phyloP scores from a whole-genome alignment of 495 filamentous ascomycete species.

The Cairneyella variabilis region DNA sequence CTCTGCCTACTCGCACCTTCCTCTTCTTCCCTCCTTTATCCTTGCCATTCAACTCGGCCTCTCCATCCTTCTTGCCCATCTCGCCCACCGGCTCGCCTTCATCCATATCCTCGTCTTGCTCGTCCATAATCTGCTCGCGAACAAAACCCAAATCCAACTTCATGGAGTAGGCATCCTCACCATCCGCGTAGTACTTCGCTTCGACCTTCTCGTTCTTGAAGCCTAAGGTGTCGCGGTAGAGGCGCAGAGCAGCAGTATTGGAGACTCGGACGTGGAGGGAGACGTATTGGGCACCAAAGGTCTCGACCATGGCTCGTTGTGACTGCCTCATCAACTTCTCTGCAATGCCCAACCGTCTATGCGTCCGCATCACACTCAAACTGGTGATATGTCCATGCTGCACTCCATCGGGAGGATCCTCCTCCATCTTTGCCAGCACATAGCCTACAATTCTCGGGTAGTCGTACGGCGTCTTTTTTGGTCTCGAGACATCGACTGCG shows the following conservation, averaged over 20 bases:
- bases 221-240: conserved; percentile 90
- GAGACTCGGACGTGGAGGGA: conserved; percentile 91
- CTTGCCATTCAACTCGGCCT: conserved; percentile 5
- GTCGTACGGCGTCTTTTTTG: conserved; percentile 72
- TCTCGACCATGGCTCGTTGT: conserved; percentile 95
- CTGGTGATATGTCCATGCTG: conserved; percentile 96
- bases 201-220: conserved; percentile 91
- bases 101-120: conserved; percentile 29
- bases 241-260: conserved; percentile 82
- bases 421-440: conserved; percentile 99
- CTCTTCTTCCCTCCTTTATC: conserved; percentile 29
- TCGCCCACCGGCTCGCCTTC: conserved; percentile 33
- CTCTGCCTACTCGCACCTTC: conserved; percentile 32
- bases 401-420: conserved; percentile 87
- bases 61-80: conserved; percentile 29
- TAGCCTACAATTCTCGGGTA: conserved; percentile 99
- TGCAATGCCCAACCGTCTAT: conserved; percentile 83
- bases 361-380: conserved; percentile 94
- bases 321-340: conserved; percentile 96
- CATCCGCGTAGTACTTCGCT: conserved; percentile 95
- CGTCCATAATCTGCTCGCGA: conserved; percentile 43
- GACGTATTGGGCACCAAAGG: conserved; percentile 85
- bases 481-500: conserved; percentile 82
- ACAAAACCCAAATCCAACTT: conserved; percentile 72
- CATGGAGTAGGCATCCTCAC: conserved; percentile 96